phyloP scores from a whole-genome alignment of 148 eudicot species.

The Arctostaphylos glauca region DNA sequence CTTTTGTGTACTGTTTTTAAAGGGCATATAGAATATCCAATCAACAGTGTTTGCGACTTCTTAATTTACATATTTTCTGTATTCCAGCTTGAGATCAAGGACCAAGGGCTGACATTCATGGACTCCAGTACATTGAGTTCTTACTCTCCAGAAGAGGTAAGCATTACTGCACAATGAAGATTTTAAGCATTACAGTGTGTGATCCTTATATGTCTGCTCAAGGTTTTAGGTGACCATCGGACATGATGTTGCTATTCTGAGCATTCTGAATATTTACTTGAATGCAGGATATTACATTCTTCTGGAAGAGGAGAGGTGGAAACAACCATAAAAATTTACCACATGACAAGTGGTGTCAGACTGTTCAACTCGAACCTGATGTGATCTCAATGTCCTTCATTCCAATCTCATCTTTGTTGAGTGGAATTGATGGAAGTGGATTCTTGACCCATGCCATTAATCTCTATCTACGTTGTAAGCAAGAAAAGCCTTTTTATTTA shows the following conservation, averaged over 20 bases:
- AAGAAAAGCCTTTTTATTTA: background rate
- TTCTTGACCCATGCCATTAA: slow-evolving; percentile 47
- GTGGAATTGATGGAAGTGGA: slow-evolving; percentile 50
- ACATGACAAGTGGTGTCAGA: slow-evolving; percentile 48
- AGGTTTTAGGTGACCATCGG: background rate
- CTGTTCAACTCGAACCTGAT: slow-evolving; percentile 51
- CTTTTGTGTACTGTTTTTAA: background rate
- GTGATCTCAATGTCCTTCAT: slow-evolving; percentile 51
- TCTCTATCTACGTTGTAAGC: slow-evolving; percentile 47
- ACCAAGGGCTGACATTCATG: slow-evolving; percentile 26
- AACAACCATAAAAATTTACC: slow-evolving; percentile 28
- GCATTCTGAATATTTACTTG: background rate
- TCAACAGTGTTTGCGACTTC: background rate
- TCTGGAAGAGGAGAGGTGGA: slow-evolving; percentile 59
- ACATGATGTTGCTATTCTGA: background rate
- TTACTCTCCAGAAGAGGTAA: slow-evolving; percentile 33
- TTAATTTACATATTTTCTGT: slow-evolving; percentile 10
- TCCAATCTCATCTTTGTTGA: slow-evolving; percentile 50
- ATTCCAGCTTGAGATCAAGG: slow-evolving; percentile 29
- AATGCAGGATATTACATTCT: slow-evolving; percentile 45
- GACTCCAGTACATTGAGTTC: slow-evolving; percentile 30
- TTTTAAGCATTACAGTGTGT: background rate
- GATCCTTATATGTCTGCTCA: background rate
- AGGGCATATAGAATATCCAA: background rate
- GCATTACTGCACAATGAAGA: background rate